These are phyloP conservation scores for Collybia sordida DNA, from an alignment of 768 basidiomycete species.

Conservation along the genomic window DNA sequence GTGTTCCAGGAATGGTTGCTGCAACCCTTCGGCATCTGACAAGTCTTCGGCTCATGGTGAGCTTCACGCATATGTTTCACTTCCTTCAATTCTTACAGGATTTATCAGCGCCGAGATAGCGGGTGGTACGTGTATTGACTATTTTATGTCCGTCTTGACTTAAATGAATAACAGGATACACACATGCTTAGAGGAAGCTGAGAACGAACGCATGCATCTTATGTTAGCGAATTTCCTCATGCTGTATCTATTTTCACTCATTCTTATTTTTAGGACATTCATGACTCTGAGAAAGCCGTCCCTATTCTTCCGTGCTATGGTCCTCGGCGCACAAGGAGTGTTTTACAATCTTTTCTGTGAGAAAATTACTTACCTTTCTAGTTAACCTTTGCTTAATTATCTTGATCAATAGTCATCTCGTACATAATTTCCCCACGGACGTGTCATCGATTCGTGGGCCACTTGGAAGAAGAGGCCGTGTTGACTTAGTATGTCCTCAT, in stretches of 20 bases:
- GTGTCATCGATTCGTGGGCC: constrained; percentile 90
- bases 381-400: constrained; percentile 10
- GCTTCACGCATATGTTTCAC: constrained; percentile 11
- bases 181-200: constrained; percentile 89
- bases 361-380: constrained; percentile 21
- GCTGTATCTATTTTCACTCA: neutral
- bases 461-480: constrained; percentile 95
- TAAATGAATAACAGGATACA: constrained; percentile 79
- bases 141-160: constrained; percentile 23
- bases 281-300: constrained; percentile 88
- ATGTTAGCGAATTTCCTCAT: constrained; percentile 49
- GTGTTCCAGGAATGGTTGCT: constrained; percentile 96
- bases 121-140: constrained; percentile 38
- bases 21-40: constrained; percentile 85
- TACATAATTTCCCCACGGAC: constrained; percentile 75
- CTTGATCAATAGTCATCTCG: constrained; percentile 63
- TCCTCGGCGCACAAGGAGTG: constrained; percentile 91
- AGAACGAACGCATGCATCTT: constrained; percentile 96
- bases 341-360: constrained; percentile 87
- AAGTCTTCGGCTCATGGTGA: constrained; percentile 85
- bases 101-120: constrained; percentile 45
- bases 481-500: constrained; percentile 71
- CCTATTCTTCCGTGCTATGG: constrained; percentile 73
- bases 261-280: constrained; percentile 68
- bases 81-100: constrained; percentile 1